phyloP scores from a whole-genome alignment of 2,329 filamentous ascomycete species.

The Sporothrix sp. region DNA sequence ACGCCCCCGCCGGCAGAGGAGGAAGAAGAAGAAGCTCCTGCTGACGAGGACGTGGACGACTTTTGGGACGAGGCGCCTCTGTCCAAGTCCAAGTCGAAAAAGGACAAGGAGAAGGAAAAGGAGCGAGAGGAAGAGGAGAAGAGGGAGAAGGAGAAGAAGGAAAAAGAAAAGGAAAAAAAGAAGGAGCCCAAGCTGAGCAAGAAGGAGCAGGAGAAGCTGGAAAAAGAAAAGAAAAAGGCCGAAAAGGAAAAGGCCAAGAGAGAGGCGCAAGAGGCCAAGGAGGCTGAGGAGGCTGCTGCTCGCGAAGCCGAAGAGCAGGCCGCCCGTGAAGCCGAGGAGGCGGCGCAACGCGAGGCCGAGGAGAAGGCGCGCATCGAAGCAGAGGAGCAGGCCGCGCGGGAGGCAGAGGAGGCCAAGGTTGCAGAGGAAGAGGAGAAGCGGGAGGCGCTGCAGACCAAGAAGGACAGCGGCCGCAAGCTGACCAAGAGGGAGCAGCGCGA shows the following conservation, averaged over 20 bases:
- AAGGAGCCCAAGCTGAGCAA: conserved; percentile 38
- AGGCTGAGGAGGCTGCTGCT: conserved; percentile 21
- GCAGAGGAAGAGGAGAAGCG: conserved; percentile 30
- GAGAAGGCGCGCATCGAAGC: conserved; percentile 24
- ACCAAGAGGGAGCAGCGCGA: conserved; percentile 24
- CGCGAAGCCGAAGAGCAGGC: conserved; percentile 23
- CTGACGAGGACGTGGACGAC: conserved; percentile 26
- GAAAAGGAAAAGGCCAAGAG: conserved; percentile 35
- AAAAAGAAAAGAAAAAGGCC: conserved; percentile 31
- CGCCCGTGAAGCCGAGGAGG: conserved; percentile 32
- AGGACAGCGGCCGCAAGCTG: conserved; percentile 22
- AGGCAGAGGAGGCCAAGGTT: conserved; percentile 27
- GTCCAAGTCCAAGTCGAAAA: conserved; percentile 32
- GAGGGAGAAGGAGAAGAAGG: conserved; percentile 31
- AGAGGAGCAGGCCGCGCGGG: conserved; percentile 23
- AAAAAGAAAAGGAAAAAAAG: conserved; percentile 26
- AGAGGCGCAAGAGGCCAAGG: conserved; percentile 25
- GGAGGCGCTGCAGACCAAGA: conserved; percentile 23
- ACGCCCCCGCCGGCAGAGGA: conserved; percentile 37
- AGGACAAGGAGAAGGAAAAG: conserved; percentile 25
- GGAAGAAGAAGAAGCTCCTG: conserved; percentile 36
- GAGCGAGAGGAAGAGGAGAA: too few species aligned
- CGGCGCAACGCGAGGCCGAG: conserved; percentile 29
- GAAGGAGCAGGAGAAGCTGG: conserved; percentile 42
- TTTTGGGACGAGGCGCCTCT: conserved; percentile 31